Conservation (phyloP, 108 stramenopile species). For the Cyclostephanos tholiformis region DNA sequence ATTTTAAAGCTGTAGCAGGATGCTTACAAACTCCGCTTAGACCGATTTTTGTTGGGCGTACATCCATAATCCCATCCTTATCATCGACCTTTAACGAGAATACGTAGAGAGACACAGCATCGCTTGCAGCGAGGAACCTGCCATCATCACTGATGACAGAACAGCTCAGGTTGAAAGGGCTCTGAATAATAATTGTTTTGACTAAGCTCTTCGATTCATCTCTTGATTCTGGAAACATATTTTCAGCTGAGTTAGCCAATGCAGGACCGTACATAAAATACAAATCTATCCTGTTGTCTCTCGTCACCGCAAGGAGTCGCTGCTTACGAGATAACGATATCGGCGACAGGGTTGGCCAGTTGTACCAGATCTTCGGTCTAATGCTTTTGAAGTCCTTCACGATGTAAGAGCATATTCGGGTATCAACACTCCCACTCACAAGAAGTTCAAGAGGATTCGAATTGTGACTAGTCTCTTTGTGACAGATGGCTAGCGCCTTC, state of each 20-base stretch:
- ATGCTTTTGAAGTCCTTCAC: conserved; percentile 64
- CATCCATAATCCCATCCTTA: conserved; percentile 27
- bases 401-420: conserved; percentile 83
- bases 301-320: conserved; percentile 61
- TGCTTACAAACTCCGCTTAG: conserved; percentile 28
- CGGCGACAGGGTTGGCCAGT: conserved; percentile 72
- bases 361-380: conserved; percentile 73
- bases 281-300: conserved; percentile 62
- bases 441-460: conserved; percentile 59
- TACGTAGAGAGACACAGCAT: conserved; percentile 49
- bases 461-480: conserved; percentile 17
- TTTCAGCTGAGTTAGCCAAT: conserved; percentile 1
- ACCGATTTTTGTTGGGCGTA: conserved; percentile 44
- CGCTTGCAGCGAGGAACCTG: conserved; percentile 55
- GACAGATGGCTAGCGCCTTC: conserved; percentile 73
- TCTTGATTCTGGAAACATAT: conserved; percentile 32
- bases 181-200: conserved; percentile 64
- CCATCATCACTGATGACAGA: conserved; percentile 63
- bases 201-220: conserved; percentile 60
- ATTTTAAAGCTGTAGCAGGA: conserved; percentile 47
- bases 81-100: conserved; percentile 53
- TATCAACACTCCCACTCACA: conserved; percentile 89
- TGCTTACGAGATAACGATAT: conserved; percentile 51
- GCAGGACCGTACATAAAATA: conserved; percentile 47
- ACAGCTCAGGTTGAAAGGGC: conserved; percentile 57